Percentiles rank a stretch among this genome's conserved stretches.
Conservation (phyloP, 306 rosid genomes). For the Citrullus amarus region DNA sequence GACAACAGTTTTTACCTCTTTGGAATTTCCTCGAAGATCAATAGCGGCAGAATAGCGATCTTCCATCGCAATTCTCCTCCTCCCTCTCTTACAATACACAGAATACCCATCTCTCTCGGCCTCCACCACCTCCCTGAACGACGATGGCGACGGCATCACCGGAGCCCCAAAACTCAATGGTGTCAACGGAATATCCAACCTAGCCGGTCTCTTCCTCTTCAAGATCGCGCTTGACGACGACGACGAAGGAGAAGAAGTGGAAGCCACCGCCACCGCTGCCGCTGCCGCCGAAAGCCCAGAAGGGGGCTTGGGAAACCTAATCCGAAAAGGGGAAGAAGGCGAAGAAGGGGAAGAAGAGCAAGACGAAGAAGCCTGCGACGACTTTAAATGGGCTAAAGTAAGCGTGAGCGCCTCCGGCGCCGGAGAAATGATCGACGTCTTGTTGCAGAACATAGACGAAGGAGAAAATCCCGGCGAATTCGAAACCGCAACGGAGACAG, state of each 20-base stretch:
- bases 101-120: constrained; percentile 43
- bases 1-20: constrained; percentile 36
- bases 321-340: constrained; percentile 69
- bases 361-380: constrained; percentile 22
- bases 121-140: constrained; percentile 46
- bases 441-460: constrained; percentile 44
- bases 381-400: constrained; percentile 38
- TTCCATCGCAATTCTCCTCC: constrained; percentile 81
- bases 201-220: constrained; percentile 86
- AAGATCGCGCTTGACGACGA: constrained; percentile 39
- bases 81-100: constrained; percentile 79
- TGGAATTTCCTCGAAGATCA: constrained; percentile 55
- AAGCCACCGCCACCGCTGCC: not conserved
- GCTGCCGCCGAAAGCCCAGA: constrained; percentile 22
- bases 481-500: constrained; percentile 62
- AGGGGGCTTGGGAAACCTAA: constrained; percentile 42
- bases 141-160: constrained; percentile 30
- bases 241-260: not conserved
- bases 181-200: constrained; percentile 59
- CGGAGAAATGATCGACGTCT: constrained; percentile 32
- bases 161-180: constrained; percentile 31
- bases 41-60: constrained; percentile 66
- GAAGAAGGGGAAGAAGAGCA: constrained; percentile 45
- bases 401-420: constrained; percentile 36
- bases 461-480: constrained; percentile 81